Percentiles rank a stretch among this genome's conserved stretches.
Conservation (phyloP, 441 rosid genomes). For the Sinapis alba region DNA sequence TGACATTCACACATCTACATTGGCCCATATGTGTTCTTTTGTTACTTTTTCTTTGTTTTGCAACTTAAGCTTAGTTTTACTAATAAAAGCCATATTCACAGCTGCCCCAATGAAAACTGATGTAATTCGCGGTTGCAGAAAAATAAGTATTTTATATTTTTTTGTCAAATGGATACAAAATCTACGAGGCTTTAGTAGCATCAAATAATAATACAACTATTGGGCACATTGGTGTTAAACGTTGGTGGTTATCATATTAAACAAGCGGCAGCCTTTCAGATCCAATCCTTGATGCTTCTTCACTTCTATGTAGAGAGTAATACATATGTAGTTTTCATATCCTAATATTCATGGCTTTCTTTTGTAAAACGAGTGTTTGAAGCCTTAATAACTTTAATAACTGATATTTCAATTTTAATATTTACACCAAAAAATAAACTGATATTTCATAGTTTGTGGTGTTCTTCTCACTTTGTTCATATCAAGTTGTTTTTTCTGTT, state of each 20-base stretch:
- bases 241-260: neutral
- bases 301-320: neutral
- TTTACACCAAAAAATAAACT: too few relatives aligned
- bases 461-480: slow-evolving; percentile 15
- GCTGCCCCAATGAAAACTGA: neutral
- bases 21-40: slow-evolving; percentile 5
- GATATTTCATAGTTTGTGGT: neutral
- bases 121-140: neutral
- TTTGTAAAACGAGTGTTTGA: slow-evolving; percentile 15
- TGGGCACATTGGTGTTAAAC: neutral
- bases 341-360: neutral
- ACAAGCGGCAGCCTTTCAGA: slow-evolving; percentile 46
- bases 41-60: neutral
- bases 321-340: slow-evolving; percentile 1
- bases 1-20: slow-evolving; percentile 8
- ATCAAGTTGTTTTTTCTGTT: slow-evolving; percentile 14
- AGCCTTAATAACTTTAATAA: neutral
- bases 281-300: slow-evolving; percentile 19
- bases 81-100: neutral
- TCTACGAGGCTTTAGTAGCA: neutral
- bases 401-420: neutral
- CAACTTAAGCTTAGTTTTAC: neutral
- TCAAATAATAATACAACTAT: neutral
- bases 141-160: neutral
- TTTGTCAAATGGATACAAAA: neutral